phyloP scores from a whole-genome alignment of 176 grass and related monocot genomes.

The Zea luxurians region DNA sequence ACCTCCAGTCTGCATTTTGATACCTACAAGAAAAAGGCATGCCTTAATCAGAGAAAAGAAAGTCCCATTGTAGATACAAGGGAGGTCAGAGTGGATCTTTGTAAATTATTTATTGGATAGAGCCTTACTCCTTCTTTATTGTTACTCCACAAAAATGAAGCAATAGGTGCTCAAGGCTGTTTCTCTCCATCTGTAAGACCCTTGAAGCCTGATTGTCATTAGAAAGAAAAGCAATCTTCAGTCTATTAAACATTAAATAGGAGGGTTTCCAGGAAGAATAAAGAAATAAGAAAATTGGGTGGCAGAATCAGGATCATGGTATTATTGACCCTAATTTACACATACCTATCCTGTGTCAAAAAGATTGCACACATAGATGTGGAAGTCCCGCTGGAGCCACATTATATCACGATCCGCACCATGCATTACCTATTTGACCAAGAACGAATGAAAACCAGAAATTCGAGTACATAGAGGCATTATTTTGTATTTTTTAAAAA shows the following conservation, averaged over 20 bases:
- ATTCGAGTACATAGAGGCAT: constrained; percentile 18
- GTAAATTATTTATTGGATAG: constrained; percentile 9
- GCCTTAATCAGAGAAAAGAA: constrained; percentile 35
- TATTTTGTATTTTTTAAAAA: too few relatives aligned
- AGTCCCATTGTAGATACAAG: constrained; percentile 29
- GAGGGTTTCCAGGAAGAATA: constrained; percentile 15
- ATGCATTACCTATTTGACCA: constrained; percentile 76
- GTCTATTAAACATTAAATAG: constrained; percentile 31
- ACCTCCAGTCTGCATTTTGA: constrained; percentile 94
- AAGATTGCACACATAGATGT: constrained; percentile 88
- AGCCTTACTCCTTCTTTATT: constrained; percentile 79
- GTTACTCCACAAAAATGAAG: constrained; percentile 78
- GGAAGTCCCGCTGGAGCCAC: constrained; percentile 91
- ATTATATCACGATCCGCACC: constrained; percentile 96
- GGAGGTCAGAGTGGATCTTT: constrained; percentile 10
- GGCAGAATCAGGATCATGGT: not conserved
- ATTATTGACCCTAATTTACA: constrained; percentile 23
- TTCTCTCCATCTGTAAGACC: constrained; percentile 88
- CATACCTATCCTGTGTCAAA: constrained; percentile 95
- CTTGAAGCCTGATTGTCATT: constrained; percentile 74
- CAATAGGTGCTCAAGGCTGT: constrained; percentile 86
- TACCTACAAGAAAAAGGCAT: constrained; percentile 71
- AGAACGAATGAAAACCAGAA: constrained; percentile 35
- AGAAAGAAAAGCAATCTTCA: constrained; percentile 21
- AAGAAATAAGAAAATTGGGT: constrained; percentile 29